Evolutionary conservation across 306 rosid genomes (phyloP).

Genomic region (Quercus parvula): DNA sequence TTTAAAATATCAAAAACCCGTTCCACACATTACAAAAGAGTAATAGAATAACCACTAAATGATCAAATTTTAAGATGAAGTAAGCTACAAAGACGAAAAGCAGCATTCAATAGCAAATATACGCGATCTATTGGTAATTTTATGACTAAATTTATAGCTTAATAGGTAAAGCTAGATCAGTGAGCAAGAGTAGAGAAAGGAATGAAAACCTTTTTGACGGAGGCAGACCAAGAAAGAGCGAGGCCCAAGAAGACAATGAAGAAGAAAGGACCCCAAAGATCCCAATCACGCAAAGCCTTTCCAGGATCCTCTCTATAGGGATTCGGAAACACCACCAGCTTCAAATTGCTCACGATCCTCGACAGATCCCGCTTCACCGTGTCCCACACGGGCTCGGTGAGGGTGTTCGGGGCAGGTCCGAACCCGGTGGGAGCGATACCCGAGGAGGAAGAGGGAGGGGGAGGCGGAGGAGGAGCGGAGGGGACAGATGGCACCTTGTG

Average conservation of each 20-base stretch:
- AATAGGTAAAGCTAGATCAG: too few relatives aligned
- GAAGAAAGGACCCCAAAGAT: conserved; percentile 99
- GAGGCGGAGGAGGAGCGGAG: conserved; percentile 28
- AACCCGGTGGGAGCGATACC: conserved; percentile 43
- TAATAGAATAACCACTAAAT: too few relatives aligned
- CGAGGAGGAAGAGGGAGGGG: background rate
- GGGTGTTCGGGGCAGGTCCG: conserved; percentile 76
- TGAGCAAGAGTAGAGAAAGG: too few relatives aligned
- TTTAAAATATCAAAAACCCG: too few relatives aligned
- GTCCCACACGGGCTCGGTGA: conserved; percentile 96
- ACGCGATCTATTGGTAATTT: too few relatives aligned
- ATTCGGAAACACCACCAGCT: conserved; percentile 95
- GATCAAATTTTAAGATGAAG: too few relatives aligned
- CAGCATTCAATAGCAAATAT: too few relatives aligned
- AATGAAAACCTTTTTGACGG: conserved; percentile 77
- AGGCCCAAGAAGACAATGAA: conserved; percentile 95
- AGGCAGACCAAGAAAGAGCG: conserved; percentile 90
- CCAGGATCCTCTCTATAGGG: conserved; percentile 97
- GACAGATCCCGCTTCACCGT: conserved; percentile 96
- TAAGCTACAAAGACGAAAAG: too few relatives aligned
- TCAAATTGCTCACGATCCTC: conserved; percentile 82
- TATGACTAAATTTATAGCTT: too few relatives aligned
- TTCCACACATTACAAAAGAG: too few relatives aligned
- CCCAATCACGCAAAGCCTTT: conserved; percentile 96
- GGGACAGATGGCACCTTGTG: conserved; percentile 38